These are phyloP conservation scores for Pythium utonaiense DNA, from an alignment of 352 stramenopile genomes.

Conservation along the genomic window DNA sequence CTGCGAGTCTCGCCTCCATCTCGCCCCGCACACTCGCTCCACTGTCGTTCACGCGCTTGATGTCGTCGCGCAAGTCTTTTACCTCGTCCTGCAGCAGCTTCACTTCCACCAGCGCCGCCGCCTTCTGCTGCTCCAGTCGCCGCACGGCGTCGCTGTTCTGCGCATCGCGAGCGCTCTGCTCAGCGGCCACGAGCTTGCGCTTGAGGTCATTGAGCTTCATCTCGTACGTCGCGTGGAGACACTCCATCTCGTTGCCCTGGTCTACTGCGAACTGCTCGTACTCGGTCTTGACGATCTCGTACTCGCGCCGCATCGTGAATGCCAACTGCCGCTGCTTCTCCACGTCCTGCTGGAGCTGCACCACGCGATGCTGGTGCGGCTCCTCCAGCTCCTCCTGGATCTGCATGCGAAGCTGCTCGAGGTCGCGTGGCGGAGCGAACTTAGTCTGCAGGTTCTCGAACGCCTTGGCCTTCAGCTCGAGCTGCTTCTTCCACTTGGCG, in stretches of 20 bases:
- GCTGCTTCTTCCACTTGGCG: constrained; percentile 79
- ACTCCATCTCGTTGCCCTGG: constrained; percentile 76
- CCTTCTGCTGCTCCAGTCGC: constrained; percentile 51
- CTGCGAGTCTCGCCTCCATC: constrained; percentile 42
- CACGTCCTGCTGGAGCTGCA: constrained; percentile 59
- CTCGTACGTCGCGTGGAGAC: constrained; percentile 64
- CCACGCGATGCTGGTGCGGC: constrained; percentile 63
- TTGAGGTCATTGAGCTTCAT: constrained; percentile 53
- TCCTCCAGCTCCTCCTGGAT: constrained; percentile 83
- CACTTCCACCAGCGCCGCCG: constrained; percentile 51
- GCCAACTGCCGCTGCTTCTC: constrained; percentile 66
- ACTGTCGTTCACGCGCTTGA: constrained; percentile 33
- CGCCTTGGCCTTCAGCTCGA: constrained; percentile 74
- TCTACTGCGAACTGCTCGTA: constrained; percentile 82
- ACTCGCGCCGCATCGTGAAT: constrained; percentile 67
- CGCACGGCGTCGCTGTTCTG: constrained; percentile 41
- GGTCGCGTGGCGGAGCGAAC: constrained; percentile 71
- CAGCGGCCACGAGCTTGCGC: constrained; percentile 40
- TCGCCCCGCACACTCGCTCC: constrained; percentile 37
- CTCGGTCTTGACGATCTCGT: constrained; percentile 80
- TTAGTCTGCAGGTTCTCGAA: constrained; percentile 84
- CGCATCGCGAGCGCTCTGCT: constrained; percentile 37
- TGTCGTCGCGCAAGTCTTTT: constrained; percentile 57
- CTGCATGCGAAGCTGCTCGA: constrained; percentile 77
- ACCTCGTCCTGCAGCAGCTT: constrained; percentile 61